These are phyloP conservation scores for Polymyxa betae DNA, from an alignment of 208 protist species.

Conservation along the genomic window DNA sequence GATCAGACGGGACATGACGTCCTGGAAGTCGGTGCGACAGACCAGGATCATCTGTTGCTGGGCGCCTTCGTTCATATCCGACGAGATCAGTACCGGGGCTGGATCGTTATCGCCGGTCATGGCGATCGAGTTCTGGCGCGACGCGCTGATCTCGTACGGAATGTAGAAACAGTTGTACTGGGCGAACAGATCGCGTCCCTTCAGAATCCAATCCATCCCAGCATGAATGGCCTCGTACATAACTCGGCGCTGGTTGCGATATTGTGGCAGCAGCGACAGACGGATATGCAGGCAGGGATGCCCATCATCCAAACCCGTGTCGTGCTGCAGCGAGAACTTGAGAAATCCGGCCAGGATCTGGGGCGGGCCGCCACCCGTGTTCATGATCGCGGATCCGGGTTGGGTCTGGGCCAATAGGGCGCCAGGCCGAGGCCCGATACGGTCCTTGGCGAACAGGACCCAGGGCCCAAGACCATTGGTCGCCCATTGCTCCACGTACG, in stretches of 20 bases:
- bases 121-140: slow-evolving; percentile 45
- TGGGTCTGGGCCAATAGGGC: neutral
- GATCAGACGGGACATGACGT: neutral
- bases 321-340: neutral
- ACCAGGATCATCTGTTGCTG: slow-evolving; percentile 49
- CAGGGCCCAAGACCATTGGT: slow-evolving; percentile 13
- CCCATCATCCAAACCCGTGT: neutral
- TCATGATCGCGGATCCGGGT: neutral
- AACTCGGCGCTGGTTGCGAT: slow-evolving; percentile 44
- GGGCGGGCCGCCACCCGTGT: neutral
- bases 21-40: neutral
- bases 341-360: slow-evolving; percentile 41
- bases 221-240: slow-evolving; percentile 16
- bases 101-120: neutral
- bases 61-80: neutral
- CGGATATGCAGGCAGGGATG: slow-evolving; percentile 31
- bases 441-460: slow-evolving; percentile 18
- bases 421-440: neutral
- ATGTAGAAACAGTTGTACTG: neutral
- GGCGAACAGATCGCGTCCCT: neutral
- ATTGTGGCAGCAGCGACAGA: slow-evolving; percentile 6
- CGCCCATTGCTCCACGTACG: slow-evolving; percentile 5
- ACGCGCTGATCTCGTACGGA: slow-evolving; percentile 48
- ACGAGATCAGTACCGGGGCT: slow-evolving; percentile 25
- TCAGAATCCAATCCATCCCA: neutral